A percentile compares a stretch with the other conserved stretches of the same genome.
These are phyloP conservation scores for Aureobasidium lini DNA, from an alignment of 2,329 filamentous ascomycete genomes.

Conservation along the genomic window DNA sequence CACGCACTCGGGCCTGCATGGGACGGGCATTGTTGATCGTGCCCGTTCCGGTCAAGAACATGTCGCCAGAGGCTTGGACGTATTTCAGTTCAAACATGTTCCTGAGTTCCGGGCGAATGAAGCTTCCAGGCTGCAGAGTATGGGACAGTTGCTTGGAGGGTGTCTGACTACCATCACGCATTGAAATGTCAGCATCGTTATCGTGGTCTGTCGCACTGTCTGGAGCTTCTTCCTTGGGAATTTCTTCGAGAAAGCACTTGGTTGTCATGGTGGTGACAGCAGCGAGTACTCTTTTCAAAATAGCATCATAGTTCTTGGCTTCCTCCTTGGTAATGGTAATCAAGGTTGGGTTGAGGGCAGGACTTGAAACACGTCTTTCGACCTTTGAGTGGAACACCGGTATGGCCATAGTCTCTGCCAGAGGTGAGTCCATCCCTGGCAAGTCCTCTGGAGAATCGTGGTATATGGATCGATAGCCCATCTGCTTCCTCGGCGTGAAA, in stretches of 20 bases:
- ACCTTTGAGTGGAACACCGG: conserved; percentile 56
- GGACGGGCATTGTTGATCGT: conserved; percentile 41
- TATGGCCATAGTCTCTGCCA: conserved; percentile 61
- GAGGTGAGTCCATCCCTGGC: conserved; percentile 50
- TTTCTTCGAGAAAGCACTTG: conserved; percentile 37
- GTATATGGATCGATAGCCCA: conserved; percentile 12
- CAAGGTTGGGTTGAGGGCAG: conserved; percentile 44
- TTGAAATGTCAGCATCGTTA: conserved; percentile 76
- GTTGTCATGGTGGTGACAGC: conserved; percentile 66
- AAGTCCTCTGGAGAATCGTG: conserved; percentile 31
- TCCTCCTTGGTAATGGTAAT: conserved; percentile 71
- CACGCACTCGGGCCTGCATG: conserved; percentile 26
- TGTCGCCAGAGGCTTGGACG: conserved; percentile 49
- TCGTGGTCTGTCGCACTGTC: conserved; percentile 50
- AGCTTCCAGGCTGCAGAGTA: conserved; percentile 48
- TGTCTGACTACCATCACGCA: conserved; percentile 14
- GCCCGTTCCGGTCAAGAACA: conserved; percentile 34
- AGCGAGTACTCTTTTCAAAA: conserved; percentile 72
- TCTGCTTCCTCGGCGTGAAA: conserved; percentile 10
- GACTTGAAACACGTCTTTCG: conserved; percentile 36
- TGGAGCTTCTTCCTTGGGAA: conserved; percentile 44
- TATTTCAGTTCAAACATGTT: conserved; percentile 73
- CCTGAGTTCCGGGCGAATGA: conserved; percentile 57
- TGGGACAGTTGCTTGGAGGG: conserved; percentile 35
- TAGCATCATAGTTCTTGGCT: conserved; percentile 58